Conservation (phyloP, 306 rosid species). For the Cicer arietinum region DNA sequence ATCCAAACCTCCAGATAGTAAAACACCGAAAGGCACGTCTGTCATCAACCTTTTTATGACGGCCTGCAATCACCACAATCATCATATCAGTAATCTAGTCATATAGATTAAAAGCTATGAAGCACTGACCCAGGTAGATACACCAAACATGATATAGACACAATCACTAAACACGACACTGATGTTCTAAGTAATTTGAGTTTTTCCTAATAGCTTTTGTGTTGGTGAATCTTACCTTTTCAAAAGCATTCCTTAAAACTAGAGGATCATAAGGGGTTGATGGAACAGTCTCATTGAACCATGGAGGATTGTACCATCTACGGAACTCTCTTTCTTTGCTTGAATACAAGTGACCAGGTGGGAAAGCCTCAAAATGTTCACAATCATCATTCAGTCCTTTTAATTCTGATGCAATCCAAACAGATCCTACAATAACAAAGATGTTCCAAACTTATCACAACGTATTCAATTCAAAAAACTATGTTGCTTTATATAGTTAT, state of each 20-base stretch:
- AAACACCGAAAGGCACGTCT: slow-evolving; percentile 96
- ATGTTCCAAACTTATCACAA: not conserved
- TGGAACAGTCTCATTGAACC: slow-evolving; percentile 89
- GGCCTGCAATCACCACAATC: slow-evolving; percentile 57
- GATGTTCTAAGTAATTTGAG: not conserved
- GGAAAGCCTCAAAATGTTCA: slow-evolving; percentile 84
- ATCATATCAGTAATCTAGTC: not conserved
- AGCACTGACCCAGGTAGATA: too few species aligned
- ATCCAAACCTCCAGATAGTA: slow-evolving; percentile 92
- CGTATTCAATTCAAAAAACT: not conserved
- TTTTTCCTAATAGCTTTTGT: not conserved
- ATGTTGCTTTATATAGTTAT: not conserved
- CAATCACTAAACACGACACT: too few species aligned
- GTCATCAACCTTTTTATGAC: slow-evolving; percentile 95
- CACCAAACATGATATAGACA: too few species aligned
- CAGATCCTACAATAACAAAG: slow-evolving; percentile 63
- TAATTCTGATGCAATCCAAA: slow-evolving; percentile 89
- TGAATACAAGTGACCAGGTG: slow-evolving; percentile 93
- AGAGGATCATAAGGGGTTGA: slow-evolving; percentile 87
- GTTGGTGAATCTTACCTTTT: slow-evolving; percentile 54
- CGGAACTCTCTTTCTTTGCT: slow-evolving; percentile 78
- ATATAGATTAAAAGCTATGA: too few species aligned
- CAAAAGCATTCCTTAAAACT: slow-evolving; percentile 75
- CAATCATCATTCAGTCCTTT: slow-evolving; percentile 90
- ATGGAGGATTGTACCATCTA: slow-evolving; percentile 88